Conservation (phyloP, 257 asterid species). For the Penstemon barbatus region DNA sequence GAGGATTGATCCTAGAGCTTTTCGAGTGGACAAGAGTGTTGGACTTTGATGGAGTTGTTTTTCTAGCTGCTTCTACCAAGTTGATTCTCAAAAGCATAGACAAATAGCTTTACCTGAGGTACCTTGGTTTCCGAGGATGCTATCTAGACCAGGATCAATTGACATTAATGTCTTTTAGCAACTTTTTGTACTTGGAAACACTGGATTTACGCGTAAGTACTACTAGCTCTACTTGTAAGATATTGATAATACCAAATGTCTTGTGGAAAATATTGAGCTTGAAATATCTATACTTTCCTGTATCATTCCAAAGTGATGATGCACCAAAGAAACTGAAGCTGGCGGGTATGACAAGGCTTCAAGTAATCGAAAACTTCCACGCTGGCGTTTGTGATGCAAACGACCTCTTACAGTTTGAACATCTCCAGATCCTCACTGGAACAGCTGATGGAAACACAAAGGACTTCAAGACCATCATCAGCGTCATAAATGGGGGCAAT, state of each 20-base stretch:
- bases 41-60: constrained; percentile 17
- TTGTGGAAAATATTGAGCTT: constrained; percentile 8
- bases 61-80: not conserved
- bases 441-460: not conserved
- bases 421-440: constrained; percentile 2
- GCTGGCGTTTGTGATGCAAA: not conserved
- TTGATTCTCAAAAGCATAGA: not conserved
- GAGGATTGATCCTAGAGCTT: not conserved
- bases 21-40: constrained; percentile 12
- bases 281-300: constrained; percentile 34
- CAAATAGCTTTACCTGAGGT: constrained; percentile 19
- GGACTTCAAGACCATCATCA: constrained; percentile 13
- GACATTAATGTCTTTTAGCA: constrained; percentile 15
- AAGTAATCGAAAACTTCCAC: constrained; percentile 31
- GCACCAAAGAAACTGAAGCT: constrained; percentile 16
- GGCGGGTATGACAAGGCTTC: constrained; percentile 21
- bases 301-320: not conserved
- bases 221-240: not conserved
- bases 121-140: constrained; percentile 38
- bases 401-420: constrained; percentile 15
- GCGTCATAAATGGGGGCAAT: not conserved
- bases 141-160: constrained; percentile 21
- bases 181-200: constrained; percentile 25
- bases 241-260: constrained; percentile 17
- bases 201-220: constrained; percentile 34